Base-by-base conservation (phyloP, 1,139 yeast species). In the Hemisphaericaspora xylofermentans region DNA sequence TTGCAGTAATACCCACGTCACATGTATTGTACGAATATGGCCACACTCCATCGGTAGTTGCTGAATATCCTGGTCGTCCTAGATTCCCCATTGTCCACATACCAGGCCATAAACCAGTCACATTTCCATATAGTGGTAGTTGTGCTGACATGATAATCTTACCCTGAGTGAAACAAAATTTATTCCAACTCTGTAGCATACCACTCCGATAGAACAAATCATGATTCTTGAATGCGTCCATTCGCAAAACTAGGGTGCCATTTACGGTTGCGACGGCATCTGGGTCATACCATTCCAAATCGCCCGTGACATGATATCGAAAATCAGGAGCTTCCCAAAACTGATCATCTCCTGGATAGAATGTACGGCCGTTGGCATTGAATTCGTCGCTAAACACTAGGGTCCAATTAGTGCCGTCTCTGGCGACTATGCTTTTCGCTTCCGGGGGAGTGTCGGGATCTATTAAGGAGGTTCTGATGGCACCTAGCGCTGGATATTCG, bases 1-100 rank as follows among this genome's bases (percentile, higher is more conserved):
- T 88, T n/a, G 95, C 84, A 8, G 95, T 86, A 46, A 87, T 87
- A 47, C 95, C 95, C 5, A 87, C 87, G 68, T 88, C 95, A 66
- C 95, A 88, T 15, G 77, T 63, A 32, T 81, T 79, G 58, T 88
- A 88, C n/a, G 88, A 72, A 56, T 87, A 88, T 3, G 95, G 95
- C 96, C 95, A 88, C 12, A 85, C 83, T 33, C 95, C 95, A 35
- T 86, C 93, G 3, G 95, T 78, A 7, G 88, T 63, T 3, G 91
- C 89, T 57, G 80, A 59, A 58, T 76, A 87, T 10, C 96, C 96
- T 0, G 96, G 88, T 51, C 95, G 75, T 24, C 86, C 96, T 44
- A 88, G 67, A 54, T 88, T 88, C 36, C 95, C 96, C 74, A 88
- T 72, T 2, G 93, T 75, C 96, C 96, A 88, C 42, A 86, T 58